Conservation (phyloP, 2,329 filamentous ascomycete species). For the Arthroderma sp. region DNA sequence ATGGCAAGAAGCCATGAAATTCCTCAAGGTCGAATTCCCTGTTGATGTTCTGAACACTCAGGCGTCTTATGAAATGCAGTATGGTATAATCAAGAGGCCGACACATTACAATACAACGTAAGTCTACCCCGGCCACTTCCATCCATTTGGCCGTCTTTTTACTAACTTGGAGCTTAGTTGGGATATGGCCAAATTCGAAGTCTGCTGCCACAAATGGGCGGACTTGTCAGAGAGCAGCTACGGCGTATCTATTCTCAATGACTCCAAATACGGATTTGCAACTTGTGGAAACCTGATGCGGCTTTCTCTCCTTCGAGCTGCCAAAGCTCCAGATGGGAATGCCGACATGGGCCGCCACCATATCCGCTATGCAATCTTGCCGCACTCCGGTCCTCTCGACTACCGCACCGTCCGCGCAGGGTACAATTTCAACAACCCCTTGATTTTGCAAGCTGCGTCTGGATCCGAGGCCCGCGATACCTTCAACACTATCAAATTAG, state of each 20-base stretch:
- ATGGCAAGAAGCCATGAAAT: slow-evolving; percentile 94
- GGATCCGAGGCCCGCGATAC: slow-evolving; percentile 12
- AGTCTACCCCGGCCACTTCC: slow-evolving; percentile 10
- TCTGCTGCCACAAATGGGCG: slow-evolving; percentile 89
- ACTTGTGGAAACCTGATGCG: slow-evolving; percentile 83
- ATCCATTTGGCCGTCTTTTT: not conserved
- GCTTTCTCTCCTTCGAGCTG: slow-evolving; percentile 68
- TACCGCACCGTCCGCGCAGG: slow-evolving; percentile 66
- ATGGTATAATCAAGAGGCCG: slow-evolving; percentile 72
- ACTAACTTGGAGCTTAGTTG: slow-evolving; percentile 39
- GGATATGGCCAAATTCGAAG: slow-evolving; percentile 98
- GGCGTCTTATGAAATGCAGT: slow-evolving; percentile 90
- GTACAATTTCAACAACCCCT: slow-evolving; percentile 79
- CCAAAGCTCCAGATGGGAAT: slow-evolving; percentile 84
- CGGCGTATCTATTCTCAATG: slow-evolving; percentile 84
- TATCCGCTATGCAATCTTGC: slow-evolving; percentile 83
- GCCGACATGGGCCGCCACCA: slow-evolving; percentile 85
- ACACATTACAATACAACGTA: slow-evolving; percentile 94
- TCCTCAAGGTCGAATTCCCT: slow-evolving; percentile 97
- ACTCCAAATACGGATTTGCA: slow-evolving; percentile 92
- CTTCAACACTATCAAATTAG: slow-evolving; percentile 51
- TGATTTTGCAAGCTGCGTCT: slow-evolving; percentile 41
- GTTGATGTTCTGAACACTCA: slow-evolving; percentile 83
- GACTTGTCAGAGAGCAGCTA: slow-evolving; percentile 80
- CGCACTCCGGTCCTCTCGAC: slow-evolving; percentile 61